Evolutionary conservation across 2,329 filamentous ascomycete species (phyloP).

Genomic region (Fusarium bulbicola): DNA sequence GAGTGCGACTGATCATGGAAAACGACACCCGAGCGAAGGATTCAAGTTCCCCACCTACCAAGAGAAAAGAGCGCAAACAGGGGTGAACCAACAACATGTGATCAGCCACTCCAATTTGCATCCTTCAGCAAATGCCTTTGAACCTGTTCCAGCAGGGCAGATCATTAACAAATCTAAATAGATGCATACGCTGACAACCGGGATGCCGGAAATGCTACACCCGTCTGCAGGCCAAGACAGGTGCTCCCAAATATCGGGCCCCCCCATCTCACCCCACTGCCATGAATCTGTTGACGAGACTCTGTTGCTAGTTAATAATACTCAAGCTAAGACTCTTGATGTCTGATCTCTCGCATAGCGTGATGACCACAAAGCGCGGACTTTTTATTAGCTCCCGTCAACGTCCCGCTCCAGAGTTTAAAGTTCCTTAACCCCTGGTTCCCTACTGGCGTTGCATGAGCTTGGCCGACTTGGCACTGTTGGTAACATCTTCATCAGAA

Average conservation of each 20-base stretch:
- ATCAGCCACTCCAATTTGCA: background rate
- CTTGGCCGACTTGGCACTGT: background rate
- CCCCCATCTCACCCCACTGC: background rate
- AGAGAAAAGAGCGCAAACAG: background rate
- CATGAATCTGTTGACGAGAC: background rate
- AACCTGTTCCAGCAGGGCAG: background rate
- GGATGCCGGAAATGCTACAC: background rate
- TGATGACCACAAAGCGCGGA: background rate
- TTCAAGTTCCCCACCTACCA: background rate
- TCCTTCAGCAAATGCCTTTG: fast-evolving
- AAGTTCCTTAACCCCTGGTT: background rate
- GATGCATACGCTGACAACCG: background rate
- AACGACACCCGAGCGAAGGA: background rate
- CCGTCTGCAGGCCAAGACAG: background rate
- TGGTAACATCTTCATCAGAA: background rate
- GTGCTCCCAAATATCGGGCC: background rate
- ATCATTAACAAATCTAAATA: background rate
- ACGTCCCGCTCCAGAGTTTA: background rate
- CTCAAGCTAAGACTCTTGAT: background rate
- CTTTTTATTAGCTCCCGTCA: background rate
- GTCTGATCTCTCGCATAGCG: background rate
- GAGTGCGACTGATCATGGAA: background rate
- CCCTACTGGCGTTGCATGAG: background rate
- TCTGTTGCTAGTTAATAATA: background rate
- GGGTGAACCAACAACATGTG: background rate